phyloP scores from a whole-genome alignment of 148 eudicot genomes.

The Vaccinium myrtillus region DNA sequence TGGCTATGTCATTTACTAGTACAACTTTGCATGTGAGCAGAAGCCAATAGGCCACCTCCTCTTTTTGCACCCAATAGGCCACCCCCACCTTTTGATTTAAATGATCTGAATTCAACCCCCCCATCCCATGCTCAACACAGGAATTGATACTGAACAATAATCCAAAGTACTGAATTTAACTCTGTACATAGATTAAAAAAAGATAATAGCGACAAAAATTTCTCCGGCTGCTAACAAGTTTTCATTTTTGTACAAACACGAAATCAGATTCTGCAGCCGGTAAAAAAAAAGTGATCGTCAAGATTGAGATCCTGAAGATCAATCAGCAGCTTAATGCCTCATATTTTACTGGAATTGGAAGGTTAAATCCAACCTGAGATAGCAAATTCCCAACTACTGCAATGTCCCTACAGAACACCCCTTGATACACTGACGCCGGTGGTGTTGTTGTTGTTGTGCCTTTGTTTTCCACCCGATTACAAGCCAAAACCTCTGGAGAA shows the following conservation, averaged over 20 bases:
- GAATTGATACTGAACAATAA: background rate
- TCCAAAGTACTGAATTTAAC: background rate
- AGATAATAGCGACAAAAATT: slow-evolving; percentile 37
- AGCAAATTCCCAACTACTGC: slow-evolving; percentile 78
- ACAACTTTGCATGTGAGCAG: slow-evolving; percentile 1
- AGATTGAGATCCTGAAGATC: background rate
- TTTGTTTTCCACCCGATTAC: slow-evolving; percentile 16
- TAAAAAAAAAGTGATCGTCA: background rate
- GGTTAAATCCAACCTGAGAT: slow-evolving; percentile 75
- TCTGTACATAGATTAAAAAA: slow-evolving; percentile 26
- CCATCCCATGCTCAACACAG: background rate
- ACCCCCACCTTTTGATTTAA: background rate
- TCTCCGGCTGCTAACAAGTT: slow-evolving; percentile 20
- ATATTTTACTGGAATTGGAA: slow-evolving; percentile 70
- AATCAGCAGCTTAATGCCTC: slow-evolving; percentile 83
- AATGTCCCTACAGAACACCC: slow-evolving; percentile 89
- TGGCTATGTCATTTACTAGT: background rate
- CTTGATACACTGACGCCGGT: slow-evolving; percentile 52
- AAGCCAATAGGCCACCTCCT: slow-evolving; percentile 19
- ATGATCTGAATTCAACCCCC: background rate
- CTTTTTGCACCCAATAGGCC: background rate
- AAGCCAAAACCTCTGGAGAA: background rate
- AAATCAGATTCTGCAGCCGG: slow-evolving; percentile 23
- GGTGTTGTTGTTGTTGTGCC: slow-evolving; percentile 11
- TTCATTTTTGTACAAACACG: slow-evolving; percentile 35